Percentiles rank a stretch among this genome's conserved stretches.
These are phyloP conservation scores for Murraya paniculata DNA, from an alignment of 345 rosid genomes.

Conservation along the genomic window DNA sequence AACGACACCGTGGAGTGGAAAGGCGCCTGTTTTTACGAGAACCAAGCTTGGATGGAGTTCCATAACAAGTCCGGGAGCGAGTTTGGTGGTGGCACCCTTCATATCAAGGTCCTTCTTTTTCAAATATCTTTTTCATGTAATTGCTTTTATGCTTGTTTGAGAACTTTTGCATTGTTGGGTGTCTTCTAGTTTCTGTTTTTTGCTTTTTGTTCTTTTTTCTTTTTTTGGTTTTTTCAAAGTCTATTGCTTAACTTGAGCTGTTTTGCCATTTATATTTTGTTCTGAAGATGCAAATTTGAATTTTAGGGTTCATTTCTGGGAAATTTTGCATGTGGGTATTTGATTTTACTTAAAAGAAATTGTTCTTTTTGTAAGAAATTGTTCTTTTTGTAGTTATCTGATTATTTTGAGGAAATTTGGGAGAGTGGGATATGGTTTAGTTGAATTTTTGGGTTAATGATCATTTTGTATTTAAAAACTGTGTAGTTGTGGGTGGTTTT, in stretches of 20 bases:
- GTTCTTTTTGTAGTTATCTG: not conserved
- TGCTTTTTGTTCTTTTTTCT: too few species aligned
- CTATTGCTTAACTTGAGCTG: not conserved
- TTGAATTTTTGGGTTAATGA: not conserved
- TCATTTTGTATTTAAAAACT: not conserved
- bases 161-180: not conserved
- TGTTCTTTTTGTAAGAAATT: not conserved
- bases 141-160: not conserved
- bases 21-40: conserved; percentile 86
- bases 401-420: not conserved
- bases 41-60: conserved; percentile 86
- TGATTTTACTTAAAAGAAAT: not conserved
- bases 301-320: not conserved
- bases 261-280: not conserved
- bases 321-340: not conserved
- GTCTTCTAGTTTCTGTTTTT: not conserved
- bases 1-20: conserved; percentile 62
- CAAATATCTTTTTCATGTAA: too few species aligned
- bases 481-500: not conserved
- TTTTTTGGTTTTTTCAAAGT: not conserved
- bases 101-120: conserved; percentile 51
- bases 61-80: conserved; percentile 71
- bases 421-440: not conserved
- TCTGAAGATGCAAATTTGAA: not conserved
- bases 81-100: conserved; percentile 93